These are phyloP conservation scores for Ganoderma boninense DNA, from an alignment of 1,284 basidiomycete species.

Conservation along the genomic window DNA sequence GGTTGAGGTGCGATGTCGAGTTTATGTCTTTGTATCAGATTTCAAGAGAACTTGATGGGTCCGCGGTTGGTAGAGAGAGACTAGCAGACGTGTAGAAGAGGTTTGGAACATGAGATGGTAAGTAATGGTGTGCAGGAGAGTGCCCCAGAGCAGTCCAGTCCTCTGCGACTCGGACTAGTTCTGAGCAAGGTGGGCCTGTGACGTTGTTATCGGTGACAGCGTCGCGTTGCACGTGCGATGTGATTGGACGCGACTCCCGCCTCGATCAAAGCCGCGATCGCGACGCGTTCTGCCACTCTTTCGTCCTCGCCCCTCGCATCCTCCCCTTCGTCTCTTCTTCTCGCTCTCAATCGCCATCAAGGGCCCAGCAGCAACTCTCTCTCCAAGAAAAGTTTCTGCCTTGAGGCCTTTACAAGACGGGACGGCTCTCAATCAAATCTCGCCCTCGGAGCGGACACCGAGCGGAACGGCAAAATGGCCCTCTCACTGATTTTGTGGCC, in stretches of 20 bases:
- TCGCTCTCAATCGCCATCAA: not conserved
- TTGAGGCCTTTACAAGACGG: not conserved
- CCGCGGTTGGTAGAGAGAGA: not conserved
- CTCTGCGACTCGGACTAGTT: not conserved
- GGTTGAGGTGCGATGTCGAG: not conserved
- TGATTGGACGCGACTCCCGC: conserved; percentile 23
- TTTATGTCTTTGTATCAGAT: not conserved
- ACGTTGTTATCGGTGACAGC: conserved; percentile 7
- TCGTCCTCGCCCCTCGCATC: no score
- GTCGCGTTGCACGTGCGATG: conserved; percentile 22
- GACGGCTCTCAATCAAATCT: not conserved
- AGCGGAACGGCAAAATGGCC: not conserved
- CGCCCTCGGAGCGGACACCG: not conserved
- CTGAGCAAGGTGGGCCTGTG: not conserved
- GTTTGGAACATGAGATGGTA: not conserved
- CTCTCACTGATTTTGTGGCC: conserved; percentile 2
- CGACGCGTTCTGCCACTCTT: conserved; percentile 1
- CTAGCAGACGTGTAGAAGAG: not conserved
- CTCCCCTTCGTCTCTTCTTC: not conserved
- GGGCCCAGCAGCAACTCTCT: not conserved
- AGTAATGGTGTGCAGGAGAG: not conserved
- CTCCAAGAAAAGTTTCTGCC: not conserved
- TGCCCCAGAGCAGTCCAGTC: not conserved
- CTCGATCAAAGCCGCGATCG: not conserved
- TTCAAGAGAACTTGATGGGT: not conserved